Conservation (phyloP, 2,329 filamentous ascomycete genomes). For the Mycosphaerella arachidis region DNA sequence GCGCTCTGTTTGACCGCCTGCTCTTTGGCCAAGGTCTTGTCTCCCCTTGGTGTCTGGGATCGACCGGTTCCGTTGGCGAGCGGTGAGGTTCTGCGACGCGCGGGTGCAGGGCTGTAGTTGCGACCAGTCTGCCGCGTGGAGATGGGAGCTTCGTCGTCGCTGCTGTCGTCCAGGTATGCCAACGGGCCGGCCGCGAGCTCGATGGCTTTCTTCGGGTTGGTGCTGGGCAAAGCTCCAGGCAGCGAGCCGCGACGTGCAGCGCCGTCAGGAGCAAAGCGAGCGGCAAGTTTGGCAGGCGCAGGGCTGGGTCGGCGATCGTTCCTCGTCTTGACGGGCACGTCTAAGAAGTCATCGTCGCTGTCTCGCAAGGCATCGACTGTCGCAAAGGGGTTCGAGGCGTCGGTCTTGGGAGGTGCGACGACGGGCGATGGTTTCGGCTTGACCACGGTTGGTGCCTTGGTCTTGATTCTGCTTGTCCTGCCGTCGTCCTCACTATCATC, state of each 20-base stretch:
- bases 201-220: constrained; percentile 20
- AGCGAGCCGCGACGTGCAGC: constrained; percentile 22
- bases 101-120: constrained; percentile 27
- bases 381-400: constrained; percentile 15
- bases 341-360: constrained; percentile 29
- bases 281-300: constrained; percentile 21
- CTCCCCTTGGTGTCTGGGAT: constrained; percentile 25
- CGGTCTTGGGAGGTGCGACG: constrained; percentile 11
- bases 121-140: constrained; percentile 19
- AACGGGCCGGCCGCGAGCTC: constrained; percentile 28
- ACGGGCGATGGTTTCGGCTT: constrained; percentile 14
- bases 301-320: constrained; percentile 29
- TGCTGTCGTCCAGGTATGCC: constrained; percentile 33
- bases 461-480: constrained; percentile 25
- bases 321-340: constrained; percentile 15
- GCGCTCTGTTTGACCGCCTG: constrained; percentile 10
- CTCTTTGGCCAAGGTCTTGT: constrained; percentile 15
- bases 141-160: constrained; percentile 23
- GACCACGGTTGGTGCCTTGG: constrained; percentile 20
- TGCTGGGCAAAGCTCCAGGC: constrained; percentile 6
- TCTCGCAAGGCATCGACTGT: constrained; percentile 19
- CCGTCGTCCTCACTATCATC: constrained; percentile 30
- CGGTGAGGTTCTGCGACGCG: constrained; percentile 17
- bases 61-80: constrained; percentile 15
- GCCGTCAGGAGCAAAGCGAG: constrained; percentile 19